A percentile compares a stretch with the other conserved stretches of the same genome.
These are phyloP conservation scores for Nemania diffusa DNA, from an alignment of 2,329 filamentous ascomycete genomes.

Conservation along the genomic window DNA sequence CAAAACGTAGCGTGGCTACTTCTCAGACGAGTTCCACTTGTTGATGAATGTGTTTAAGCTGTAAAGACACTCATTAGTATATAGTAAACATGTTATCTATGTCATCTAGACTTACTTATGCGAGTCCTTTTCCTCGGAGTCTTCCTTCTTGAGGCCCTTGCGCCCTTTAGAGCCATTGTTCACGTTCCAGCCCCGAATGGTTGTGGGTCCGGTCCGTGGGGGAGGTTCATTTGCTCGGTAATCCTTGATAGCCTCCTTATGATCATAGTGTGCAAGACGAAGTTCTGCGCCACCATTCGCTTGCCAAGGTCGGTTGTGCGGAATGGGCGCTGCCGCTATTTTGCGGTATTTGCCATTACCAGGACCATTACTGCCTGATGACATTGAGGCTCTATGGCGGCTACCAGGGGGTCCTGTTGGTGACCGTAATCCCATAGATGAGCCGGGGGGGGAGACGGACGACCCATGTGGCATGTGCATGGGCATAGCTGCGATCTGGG, in stretches of 20 bases:
- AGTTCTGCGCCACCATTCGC: conserved; percentile 61
- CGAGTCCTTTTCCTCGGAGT: conserved; percentile 49
- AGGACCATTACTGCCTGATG: conserved; percentile 44
- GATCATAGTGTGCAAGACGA: conserved; percentile 68
- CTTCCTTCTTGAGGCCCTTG: conserved; percentile 46
- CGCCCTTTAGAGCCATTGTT: conserved; percentile 54
- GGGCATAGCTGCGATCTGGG: conserved; percentile 40
- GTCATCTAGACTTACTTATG: conserved; percentile 42
- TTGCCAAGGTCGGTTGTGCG: conserved; percentile 61
- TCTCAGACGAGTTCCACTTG: conserved; percentile 47
- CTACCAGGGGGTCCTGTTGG: conserved; percentile 44
- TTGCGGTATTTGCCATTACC: conserved; percentile 62
- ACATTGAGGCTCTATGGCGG: conserved; percentile 49
- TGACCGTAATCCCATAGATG: conserved; percentile 42
- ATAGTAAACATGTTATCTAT: neutral
- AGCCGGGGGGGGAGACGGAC: conserved; percentile 44
- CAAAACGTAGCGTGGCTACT: conserved; percentile 13
- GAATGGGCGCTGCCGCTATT: conserved; percentile 67
- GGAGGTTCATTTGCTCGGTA: conserved; percentile 65
- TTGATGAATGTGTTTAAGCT: conserved; percentile 46
- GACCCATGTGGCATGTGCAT: conserved; percentile 42
- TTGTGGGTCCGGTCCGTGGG: conserved; percentile 65
- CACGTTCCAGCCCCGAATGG: conserved; percentile 67
- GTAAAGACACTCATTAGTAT: conserved; percentile 30
- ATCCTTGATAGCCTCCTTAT: conserved; percentile 67